Evolutionary conservation across 495 filamentous ascomycete species (phyloP).

Genomic region (Pseudomonodictys pantanalensis): DNA sequence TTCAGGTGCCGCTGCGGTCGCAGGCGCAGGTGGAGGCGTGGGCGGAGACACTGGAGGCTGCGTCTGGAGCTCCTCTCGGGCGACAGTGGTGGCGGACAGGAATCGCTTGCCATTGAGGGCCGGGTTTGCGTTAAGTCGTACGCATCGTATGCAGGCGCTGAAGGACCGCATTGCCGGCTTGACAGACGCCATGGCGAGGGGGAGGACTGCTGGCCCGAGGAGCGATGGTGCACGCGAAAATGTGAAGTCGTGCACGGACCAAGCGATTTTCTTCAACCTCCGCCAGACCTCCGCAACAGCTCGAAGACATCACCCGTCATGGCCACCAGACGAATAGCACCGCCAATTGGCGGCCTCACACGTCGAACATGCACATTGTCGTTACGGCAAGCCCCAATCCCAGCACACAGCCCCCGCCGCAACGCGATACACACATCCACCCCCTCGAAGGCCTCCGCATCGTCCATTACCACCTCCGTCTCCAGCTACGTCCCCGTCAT

Average conservation of each 20-base stretch:
- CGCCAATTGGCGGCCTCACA: conserved; percentile 20
- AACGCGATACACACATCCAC: conserved; percentile 73
- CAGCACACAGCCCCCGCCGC: conserved; percentile 1
- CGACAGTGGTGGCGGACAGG: conserved; percentile 29
- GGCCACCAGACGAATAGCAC: conserved; percentile 18
- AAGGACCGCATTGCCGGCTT: conserved; percentile 21
- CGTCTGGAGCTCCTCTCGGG: conserved; percentile 16
- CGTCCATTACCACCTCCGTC: conserved; percentile 18
- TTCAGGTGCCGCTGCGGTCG: background rate
- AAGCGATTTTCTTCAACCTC: conserved; percentile 20
- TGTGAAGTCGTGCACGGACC: conserved; percentile 2
- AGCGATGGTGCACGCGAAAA: background rate
- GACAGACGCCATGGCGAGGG: conserved; percentile 20
- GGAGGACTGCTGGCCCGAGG: background rate
- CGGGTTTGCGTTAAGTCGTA: conserved; percentile 12
- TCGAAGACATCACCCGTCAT: conserved; percentile 10
- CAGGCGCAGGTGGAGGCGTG: background rate
- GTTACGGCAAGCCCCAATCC: conserved; percentile 10
- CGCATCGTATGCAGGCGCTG: conserved; percentile 27
- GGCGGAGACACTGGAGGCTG: conserved; percentile 25
- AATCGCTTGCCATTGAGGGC: conserved; percentile 15
- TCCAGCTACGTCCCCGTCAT: conserved; percentile 29
- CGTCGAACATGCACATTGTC: conserved; percentile 14
- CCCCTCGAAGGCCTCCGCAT: conserved; percentile 37
- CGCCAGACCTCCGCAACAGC: conserved; percentile 13